phyloP scores from a whole-genome alignment of 1,284 basidiomycete species.

The Microbotryomycetes sp. region DNA sequence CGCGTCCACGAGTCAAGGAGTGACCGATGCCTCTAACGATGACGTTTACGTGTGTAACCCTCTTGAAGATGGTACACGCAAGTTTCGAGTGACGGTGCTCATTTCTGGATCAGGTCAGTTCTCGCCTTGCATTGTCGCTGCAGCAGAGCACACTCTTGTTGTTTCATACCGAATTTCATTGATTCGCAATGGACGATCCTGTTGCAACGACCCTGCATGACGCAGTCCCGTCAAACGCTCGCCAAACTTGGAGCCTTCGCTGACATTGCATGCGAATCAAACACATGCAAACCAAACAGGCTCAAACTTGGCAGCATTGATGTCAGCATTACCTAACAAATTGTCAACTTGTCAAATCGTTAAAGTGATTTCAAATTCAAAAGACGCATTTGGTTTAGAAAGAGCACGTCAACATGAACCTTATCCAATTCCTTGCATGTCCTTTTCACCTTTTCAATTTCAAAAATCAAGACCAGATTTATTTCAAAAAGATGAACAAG shows the following conservation, averaged over 20 bases:
- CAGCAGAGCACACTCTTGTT: background rate
- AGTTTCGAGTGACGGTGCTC: slow-evolving; percentile 54
- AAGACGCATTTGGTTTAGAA: slow-evolving; percentile 80
- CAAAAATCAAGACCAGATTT: slow-evolving; percentile 61
- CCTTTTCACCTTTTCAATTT: slow-evolving; percentile 80
- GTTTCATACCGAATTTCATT: background rate
- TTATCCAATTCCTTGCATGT: slow-evolving; percentile 62
- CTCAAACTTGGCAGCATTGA: slow-evolving; percentile 90
- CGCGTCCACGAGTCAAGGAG: too few relatives aligned
- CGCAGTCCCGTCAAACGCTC: too few relatives aligned
- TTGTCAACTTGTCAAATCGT: slow-evolving; percentile 56
- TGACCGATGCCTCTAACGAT: too few relatives aligned
- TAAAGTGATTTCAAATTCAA: slow-evolving; percentile 86
- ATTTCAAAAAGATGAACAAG: background rate
- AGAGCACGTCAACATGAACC: slow-evolving; percentile 65
- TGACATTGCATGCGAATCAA: background rate
- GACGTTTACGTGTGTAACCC: background rate
- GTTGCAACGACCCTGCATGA: background rate
- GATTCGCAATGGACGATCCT: background rate
- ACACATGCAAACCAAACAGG: too few relatives aligned
- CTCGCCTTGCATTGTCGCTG: slow-evolving; percentile 5
- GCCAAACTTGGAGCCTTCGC: background rate
- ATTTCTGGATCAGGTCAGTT: slow-evolving; percentile 74
- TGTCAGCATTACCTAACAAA: slow-evolving; percentile 66
- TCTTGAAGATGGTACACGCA: slow-evolving; percentile 2